These are phyloP conservation scores for Neurospora sp. DNA, from an alignment of 495 filamentous ascomycete species.

Conservation along the genomic window DNA sequence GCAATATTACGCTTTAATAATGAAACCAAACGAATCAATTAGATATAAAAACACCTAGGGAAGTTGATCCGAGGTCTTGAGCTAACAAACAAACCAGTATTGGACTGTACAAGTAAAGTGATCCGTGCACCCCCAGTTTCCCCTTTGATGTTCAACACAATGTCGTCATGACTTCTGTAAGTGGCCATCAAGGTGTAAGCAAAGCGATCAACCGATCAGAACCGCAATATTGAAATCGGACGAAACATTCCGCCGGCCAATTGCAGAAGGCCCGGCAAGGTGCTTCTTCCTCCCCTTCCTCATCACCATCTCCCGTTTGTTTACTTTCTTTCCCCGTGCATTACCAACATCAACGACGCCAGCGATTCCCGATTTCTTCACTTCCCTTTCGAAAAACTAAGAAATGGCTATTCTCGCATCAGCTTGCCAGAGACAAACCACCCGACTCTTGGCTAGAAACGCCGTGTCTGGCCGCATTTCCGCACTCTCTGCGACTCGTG, in stretches of 20 bases:
- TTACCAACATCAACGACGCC: background rate
- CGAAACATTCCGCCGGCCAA: background rate
- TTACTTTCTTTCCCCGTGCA: background rate
- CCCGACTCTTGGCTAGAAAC: background rate
- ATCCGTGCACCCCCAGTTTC: background rate
- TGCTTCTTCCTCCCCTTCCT: background rate
- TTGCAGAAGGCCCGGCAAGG: background rate
- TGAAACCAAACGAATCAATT: too few species aligned
- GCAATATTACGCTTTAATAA: too few species aligned
- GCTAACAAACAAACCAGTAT: too few species aligned
- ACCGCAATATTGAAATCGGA: background rate
- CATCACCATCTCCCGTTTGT: background rate
- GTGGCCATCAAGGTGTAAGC: background rate
- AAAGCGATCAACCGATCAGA: background rate
- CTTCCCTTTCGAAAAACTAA: background rate
- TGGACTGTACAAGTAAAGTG: background rate
- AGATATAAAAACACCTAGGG: too few species aligned
- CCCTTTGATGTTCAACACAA: background rate
- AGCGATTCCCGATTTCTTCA: background rate
- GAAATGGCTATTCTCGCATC: background rate
- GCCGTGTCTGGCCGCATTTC: background rate
- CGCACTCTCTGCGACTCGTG: background rate
- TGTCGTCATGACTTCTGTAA: background rate
- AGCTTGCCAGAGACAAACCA: background rate
- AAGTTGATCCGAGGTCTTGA: too few species aligned